These are phyloP conservation scores for Calonectria pteridis DNA, from an alignment of 2,329 filamentous ascomycete genomes.

Conservation along the genomic window DNA sequence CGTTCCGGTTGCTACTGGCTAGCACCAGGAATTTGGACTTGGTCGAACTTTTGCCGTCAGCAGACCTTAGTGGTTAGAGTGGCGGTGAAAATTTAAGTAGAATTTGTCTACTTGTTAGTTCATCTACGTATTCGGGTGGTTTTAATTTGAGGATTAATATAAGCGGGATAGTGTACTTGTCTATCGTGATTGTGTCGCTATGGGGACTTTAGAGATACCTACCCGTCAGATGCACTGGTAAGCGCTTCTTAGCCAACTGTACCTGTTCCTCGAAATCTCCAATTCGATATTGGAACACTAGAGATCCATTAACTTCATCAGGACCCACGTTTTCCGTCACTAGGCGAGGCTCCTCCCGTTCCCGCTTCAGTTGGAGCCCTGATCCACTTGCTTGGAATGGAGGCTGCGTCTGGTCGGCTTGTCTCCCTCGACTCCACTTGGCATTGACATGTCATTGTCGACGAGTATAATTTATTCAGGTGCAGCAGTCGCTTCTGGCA, in stretches of 20 bases:
- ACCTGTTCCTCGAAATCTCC: background rate
- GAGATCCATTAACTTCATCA: background rate
- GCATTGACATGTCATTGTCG: background rate
- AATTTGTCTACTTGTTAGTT: background rate
- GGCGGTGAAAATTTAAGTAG: background rate
- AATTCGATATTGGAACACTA: background rate
- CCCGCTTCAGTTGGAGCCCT: slow-evolving; percentile 5
- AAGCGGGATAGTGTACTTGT: background rate
- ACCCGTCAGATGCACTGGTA: background rate
- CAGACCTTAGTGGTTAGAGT: background rate
- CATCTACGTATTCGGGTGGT: background rate
- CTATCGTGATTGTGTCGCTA: background rate
- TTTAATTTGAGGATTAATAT: background rate
- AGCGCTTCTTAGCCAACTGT: background rate
- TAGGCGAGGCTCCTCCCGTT: slow-evolving; percentile 4
- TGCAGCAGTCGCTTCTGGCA: background rate
- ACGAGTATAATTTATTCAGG: background rate
- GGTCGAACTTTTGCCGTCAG: background rate
- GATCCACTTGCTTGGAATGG: background rate
- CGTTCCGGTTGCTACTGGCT: slow-evolving; percentile 2
- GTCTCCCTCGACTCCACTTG: background rate
- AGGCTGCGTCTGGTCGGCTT: background rate
- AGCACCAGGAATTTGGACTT: background rate
- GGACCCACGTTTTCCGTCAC: background rate
- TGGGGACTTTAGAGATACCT: background rate